A percentile compares a stretch with the other conserved stretches of the same genome.
Conservation (phyloP, 306 rosid genomes). For the Dryas octopetala region DNA sequence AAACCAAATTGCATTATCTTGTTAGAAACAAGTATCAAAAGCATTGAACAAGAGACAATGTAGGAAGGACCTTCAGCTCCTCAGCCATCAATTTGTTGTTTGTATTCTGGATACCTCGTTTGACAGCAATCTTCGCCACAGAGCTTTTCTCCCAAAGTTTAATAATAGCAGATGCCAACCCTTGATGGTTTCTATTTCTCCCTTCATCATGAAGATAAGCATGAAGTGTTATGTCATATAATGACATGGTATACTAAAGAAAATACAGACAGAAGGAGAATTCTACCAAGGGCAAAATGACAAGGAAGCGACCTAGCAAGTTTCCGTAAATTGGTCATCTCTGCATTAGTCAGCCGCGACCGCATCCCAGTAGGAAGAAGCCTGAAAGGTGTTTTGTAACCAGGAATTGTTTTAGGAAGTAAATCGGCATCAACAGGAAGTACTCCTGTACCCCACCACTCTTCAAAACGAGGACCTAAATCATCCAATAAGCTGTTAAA, state of each 20-base stretch:
- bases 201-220: conserved; percentile 43
- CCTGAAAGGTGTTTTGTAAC: conserved; percentile 83
- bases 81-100: conserved; percentile 95
- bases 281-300: conserved; percentile 94
- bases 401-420: conserved; percentile 75
- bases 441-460: conserved; percentile 96
- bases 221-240: conserved; percentile 27
- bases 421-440: conserved; percentile 96
- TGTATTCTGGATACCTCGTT: conserved; percentile 94
- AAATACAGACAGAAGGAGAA: conserved; percentile 15
- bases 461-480: conserved; percentile 90
- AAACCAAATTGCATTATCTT: neutral
- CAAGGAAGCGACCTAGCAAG: conserved; percentile 84
- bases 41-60: conserved; percentile 14
- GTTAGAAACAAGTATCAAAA: conserved; percentile 20
- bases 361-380: conserved; percentile 87
- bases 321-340: conserved; percentile 74
- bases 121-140: conserved; percentile 88
- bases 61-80: conserved; percentile 66
- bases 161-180: conserved; percentile 78
- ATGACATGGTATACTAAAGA: conserved; percentile 15
- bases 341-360: conserved; percentile 68
- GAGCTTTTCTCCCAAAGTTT: conserved; percentile 93
- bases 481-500: conserved; percentile 67
- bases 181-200: conserved; percentile 96